phyloP scores from a whole-genome alignment of 176 grass and related monocot genomes.

The Microstegium vimineum region DNA sequence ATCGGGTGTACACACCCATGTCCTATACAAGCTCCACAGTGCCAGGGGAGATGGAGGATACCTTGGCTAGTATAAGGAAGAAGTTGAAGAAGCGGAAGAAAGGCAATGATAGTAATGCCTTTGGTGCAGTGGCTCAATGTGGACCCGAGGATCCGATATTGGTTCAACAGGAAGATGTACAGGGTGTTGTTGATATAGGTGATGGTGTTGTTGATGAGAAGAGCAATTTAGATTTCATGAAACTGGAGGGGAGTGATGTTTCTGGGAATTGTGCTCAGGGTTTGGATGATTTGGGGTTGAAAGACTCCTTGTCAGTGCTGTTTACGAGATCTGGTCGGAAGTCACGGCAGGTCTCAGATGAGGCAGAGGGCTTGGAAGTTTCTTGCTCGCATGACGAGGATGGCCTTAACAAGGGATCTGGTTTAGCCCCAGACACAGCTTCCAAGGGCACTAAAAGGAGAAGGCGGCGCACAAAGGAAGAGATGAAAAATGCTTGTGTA shows the following conservation, averaged over 20 bases:
- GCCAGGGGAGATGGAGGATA: slow-evolving; percentile 72
- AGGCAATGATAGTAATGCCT: slow-evolving; percentile 32
- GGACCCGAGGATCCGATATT: slow-evolving; percentile 23
- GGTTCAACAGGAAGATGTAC: slow-evolving; percentile 33
- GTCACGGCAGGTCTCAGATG: slow-evolving; percentile 35
- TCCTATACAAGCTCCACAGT: neutral
- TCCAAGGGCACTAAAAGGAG: slow-evolving; percentile 36
- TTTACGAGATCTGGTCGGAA: slow-evolving; percentile 50
- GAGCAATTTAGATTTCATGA: slow-evolving; percentile 30
- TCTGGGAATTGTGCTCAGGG: neutral
- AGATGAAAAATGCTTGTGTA: slow-evolving; percentile 43
- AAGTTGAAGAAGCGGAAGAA: slow-evolving; percentile 83
- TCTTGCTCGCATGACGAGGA: slow-evolving; percentile 26
- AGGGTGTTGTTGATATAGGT: slow-evolving; percentile 18
- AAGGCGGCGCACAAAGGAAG: slow-evolving; percentile 41
- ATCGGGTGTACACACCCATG: neutral
- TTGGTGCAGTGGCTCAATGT: slow-evolving; percentile 15
- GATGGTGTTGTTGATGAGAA: slow-evolving; percentile 17
- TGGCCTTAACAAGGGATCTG: slow-evolving; percentile 41
- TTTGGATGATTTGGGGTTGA: slow-evolving; percentile 50
- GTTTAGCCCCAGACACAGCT: slow-evolving; percentile 23
- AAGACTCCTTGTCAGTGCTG: slow-evolving; percentile 61
- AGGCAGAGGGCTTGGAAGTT: slow-evolving; percentile 14
- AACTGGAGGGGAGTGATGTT: neutral
- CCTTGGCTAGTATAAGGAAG: slow-evolving; percentile 82